Conservation (phyloP, 1,139 yeast genomes). For the Scheffersomyces lignicola region DNA sequence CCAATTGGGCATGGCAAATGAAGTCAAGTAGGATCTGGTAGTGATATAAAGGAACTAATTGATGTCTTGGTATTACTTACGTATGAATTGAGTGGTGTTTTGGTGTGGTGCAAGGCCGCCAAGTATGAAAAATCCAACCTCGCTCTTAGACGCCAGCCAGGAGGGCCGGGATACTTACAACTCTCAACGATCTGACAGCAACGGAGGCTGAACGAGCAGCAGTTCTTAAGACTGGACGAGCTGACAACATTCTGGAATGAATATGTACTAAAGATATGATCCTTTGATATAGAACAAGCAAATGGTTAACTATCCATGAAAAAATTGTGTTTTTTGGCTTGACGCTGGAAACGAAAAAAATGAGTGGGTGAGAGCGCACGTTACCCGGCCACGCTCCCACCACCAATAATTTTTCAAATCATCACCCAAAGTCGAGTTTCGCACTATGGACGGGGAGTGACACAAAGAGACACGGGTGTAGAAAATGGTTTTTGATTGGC, state of each 20-base stretch:
- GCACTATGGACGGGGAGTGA: neutral
- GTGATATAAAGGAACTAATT: neutral
- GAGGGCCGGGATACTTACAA: conserved; percentile 57
- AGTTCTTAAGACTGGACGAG: conserved; percentile 80
- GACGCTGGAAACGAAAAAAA: conserved; percentile 9
- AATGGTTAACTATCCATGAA: conserved; percentile 6
- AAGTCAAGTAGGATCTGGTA: too few species aligned
- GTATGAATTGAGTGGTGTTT: neutral
- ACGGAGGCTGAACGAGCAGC: conserved; percentile 77
- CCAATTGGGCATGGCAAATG: too few species aligned
- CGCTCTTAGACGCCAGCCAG: neutral
- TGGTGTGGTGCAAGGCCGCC: neutral
- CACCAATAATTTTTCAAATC: conserved; percentile 4
- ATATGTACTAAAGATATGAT: conserved; percentile 4
- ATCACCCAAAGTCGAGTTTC: too few species aligned
- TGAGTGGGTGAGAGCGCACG: conserved; percentile 4
- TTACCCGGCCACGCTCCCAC: conserved; percentile 5
- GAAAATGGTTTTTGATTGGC: conserved; percentile 8
- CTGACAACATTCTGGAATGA: conserved; percentile 60
- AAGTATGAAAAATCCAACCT: neutral
- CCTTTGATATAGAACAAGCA: conserved; percentile 7
- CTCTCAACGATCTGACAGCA: conserved; percentile 62
- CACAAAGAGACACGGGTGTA: neutral
- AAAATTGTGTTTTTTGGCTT: too few species aligned
- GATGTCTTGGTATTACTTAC: neutral